Conservation (phyloP, 768 basidiomycete genomes). For the Tremella fuciformis region DNA sequence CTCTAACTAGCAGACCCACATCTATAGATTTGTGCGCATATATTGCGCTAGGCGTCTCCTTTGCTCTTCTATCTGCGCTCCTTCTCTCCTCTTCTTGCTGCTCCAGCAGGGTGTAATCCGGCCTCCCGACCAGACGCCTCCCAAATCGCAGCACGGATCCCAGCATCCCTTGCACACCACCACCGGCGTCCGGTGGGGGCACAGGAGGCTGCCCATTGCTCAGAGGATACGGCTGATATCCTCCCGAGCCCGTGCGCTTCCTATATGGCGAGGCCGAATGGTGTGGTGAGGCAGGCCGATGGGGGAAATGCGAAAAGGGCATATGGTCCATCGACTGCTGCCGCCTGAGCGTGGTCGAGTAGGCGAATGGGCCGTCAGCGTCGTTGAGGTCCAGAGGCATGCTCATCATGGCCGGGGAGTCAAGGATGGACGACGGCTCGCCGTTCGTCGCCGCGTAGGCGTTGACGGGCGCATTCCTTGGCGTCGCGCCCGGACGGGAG, state of each 20-base stretch:
- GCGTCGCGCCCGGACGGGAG: background rate
- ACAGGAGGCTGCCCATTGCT: slow-evolving; percentile 1
- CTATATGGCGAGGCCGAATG: slow-evolving; percentile 10
- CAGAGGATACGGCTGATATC: background rate
- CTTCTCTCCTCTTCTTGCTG: slow-evolving; percentile 18
- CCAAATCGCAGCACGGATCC: slow-evolving; percentile 20
- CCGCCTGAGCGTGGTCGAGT: slow-evolving; percentile 41
- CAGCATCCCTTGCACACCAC: slow-evolving; percentile 6
- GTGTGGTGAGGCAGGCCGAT: too few species aligned
- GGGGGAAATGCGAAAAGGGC: slow-evolving; percentile 3
- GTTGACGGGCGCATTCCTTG: background rate
- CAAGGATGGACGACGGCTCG: background rate
- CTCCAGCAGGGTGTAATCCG: slow-evolving; percentile 28
- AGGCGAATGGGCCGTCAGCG: slow-evolving; percentile 32
- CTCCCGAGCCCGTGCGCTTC: slow-evolving; percentile 6
- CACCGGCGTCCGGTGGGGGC: background rate
- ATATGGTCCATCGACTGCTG: slow-evolving; percentile 23
- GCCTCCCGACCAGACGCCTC: slow-evolving; percentile 22
- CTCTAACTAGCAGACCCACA: slow-evolving; percentile 19
- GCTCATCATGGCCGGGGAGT: slow-evolving; percentile 9
- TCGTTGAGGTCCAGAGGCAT: background rate
- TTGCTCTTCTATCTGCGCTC: slow-evolving; percentile 21
- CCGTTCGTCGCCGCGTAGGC: background rate
- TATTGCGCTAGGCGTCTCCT: slow-evolving; percentile 48
- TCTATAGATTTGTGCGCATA: slow-evolving; percentile 45